Evolutionary conservation across 208 protist genomes (phyloP), one percentile per base, ranked within the genome.

Genomic region (Trypanosomatidae sp.): DNA sequence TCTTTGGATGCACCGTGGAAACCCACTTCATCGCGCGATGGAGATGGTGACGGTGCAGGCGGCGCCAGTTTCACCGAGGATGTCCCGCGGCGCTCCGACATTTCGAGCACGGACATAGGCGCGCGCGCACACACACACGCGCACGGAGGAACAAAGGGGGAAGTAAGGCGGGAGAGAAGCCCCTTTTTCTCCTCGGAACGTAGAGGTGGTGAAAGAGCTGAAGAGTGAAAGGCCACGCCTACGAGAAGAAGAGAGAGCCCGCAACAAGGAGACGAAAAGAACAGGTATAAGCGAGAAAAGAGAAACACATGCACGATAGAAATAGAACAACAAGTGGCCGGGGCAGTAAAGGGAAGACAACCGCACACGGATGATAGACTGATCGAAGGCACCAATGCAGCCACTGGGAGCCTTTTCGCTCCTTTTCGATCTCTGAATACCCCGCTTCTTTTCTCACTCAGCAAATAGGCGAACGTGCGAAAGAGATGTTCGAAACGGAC

Each of bases 21-120:
- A 19, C 49, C n/a, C 17, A 10, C 68, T 17, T 76, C 59, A 13
- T 81, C 73, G 49, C 60, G 62, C 33, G 52, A 58, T n/a, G 71
- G 69, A n/a, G 76, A 73, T 17, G 80, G 80, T 7, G 74, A 79
- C 22, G 83, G 71, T 3, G 76, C 81, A 22, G 84, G 77, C 2
- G 76, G 75, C 19, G 76, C 75, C 41, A 83, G 66, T 56, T 82
- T 79, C 41, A 56, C 56, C n/a, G 65, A 55, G 1, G 30, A 19
- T 7, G 52, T 36, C 17, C 70, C 46, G 41, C 69, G 76, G n/a
- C 58, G 70, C 47, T 73, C 76, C 41, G 69, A 69, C 76, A 80
- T 80, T 33, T 46, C 25, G 12, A 59, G 22, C 25, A 41, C 10
- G n/a, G 36, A 7, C 41, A 28, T 50, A 49, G 2, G 30, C 41